A percentile compares a stretch with the other conserved stretches of the same genome.
Evolutionary conservation across 2,329 filamentous ascomycete species (phyloP).

Genomic region (Cordyceps cicadae): DNA sequence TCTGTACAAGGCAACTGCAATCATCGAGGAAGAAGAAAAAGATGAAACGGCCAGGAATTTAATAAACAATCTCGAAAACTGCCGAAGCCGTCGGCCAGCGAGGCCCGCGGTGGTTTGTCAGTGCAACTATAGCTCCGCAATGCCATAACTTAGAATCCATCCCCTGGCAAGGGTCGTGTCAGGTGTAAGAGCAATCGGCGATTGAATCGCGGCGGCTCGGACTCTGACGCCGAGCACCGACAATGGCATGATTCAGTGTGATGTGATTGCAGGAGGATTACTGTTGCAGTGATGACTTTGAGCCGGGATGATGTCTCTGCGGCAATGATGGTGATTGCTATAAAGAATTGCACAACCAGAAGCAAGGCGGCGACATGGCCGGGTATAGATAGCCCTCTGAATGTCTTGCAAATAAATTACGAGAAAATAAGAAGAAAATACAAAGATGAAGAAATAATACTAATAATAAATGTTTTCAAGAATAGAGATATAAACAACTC

Average conservation of each 20-base stretch:
- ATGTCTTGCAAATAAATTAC: too few relatives aligned
- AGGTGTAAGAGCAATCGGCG: not conserved
- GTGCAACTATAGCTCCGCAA: not conserved
- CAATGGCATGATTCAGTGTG: not conserved
- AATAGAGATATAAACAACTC: not conserved
- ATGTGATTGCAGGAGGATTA: not conserved
- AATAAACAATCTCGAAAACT: not conserved
- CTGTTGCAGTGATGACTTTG: not conserved
- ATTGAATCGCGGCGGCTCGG: not conserved
- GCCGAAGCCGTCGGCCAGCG: not conserved
- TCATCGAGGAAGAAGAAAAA: not conserved
- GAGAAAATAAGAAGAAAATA: too few relatives aligned
- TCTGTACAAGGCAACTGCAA: not conserved
- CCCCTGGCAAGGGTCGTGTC: not conserved
- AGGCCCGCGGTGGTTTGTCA: not conserved
- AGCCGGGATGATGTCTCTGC: too few relatives aligned
- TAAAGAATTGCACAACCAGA: too few relatives aligned
- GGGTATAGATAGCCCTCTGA: too few relatives aligned
- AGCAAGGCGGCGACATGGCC: too few relatives aligned
- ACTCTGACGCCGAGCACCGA: not conserved
- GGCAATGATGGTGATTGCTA: too few relatives aligned
- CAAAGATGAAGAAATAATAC: too few relatives aligned
- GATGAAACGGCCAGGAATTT: not conserved
- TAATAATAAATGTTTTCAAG: not conserved
- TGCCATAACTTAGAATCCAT: not conserved